Conservation (phyloP, 805 yeast genomes). For the Yarrowia keelungensis region DNA sequence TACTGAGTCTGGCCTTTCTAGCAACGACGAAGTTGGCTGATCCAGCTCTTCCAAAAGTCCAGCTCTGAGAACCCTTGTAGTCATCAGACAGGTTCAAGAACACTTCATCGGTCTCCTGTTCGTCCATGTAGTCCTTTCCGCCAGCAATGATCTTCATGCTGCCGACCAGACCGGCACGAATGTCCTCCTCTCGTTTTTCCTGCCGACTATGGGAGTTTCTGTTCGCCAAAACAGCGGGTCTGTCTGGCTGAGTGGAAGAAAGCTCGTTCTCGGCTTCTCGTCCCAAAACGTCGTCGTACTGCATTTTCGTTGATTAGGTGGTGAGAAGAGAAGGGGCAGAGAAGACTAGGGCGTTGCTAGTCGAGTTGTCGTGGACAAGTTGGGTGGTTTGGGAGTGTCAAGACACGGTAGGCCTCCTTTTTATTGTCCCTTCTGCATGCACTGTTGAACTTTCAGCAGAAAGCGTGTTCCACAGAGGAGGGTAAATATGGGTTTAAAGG, state of each 20-base stretch:
- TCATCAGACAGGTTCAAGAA: neutral
- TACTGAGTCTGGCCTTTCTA: constrained; percentile 21
- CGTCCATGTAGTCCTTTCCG: constrained; percentile 17
- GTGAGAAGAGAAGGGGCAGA: neutral
- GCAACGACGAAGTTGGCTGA: constrained; percentile 16
- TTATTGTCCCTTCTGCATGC: constrained; percentile 16
- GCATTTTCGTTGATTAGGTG: constrained; percentile 12
- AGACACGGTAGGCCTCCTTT: constrained; percentile 9
- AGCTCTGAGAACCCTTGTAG: constrained; percentile 27
- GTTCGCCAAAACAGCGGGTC: constrained; percentile 24
- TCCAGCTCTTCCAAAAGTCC: constrained; percentile 36
- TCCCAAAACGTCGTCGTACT: constrained; percentile 36
- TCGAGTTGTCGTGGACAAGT: constrained; percentile 27
- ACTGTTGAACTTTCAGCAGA: neutral
- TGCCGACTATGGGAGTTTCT: constrained; percentile 16
- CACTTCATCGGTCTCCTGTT: constrained; percentile 4
- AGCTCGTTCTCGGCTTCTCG: constrained; percentile 35
- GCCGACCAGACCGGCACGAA: constrained; percentile 12
- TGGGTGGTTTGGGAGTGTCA: neutral
- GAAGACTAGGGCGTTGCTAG: neutral
- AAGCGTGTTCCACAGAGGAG: too few relatives aligned
- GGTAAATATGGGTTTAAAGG: too few relatives aligned
- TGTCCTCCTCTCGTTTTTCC: constrained; percentile 13
- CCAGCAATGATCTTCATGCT: constrained; percentile 27
- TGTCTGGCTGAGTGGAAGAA: constrained; percentile 28